A percentile compares a stretch with the other conserved stretches of the same genome.
Evolutionary conservation across 148 eudicot genomes (phyloP).

Genomic region (Amaranthus cruentus): DNA sequence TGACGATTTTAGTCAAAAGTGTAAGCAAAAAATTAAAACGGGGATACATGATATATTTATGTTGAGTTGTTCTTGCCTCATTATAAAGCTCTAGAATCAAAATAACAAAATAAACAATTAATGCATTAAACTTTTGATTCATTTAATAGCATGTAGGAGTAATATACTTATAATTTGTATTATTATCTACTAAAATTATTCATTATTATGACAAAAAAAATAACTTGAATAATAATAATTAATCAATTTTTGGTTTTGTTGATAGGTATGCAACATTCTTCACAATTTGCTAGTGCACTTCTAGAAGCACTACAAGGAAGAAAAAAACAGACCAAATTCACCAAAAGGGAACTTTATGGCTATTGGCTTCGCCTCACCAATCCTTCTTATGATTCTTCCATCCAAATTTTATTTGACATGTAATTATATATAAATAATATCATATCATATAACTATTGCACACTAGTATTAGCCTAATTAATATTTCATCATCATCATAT

Average conservation of each 20-base stretch:
- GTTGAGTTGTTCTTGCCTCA: too few relatives aligned
- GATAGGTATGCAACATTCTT: constrained; percentile 34
- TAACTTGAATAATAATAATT: background rate
- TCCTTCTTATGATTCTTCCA: constrained; percentile 24
- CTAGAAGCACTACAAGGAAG: constrained; percentile 28
- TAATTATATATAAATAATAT: constrained; percentile 10
- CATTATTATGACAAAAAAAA: too few relatives aligned
- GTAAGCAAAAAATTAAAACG: too few relatives aligned
- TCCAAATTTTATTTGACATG: constrained; percentile 33
- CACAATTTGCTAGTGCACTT: constrained; percentile 36
- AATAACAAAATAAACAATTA: too few relatives aligned
- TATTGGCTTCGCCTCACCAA: constrained; percentile 25
- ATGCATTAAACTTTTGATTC: too few relatives aligned
- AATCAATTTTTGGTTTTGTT: background rate
- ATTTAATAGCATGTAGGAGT: too few relatives aligned
- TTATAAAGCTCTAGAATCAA: too few relatives aligned
- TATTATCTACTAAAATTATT: too few relatives aligned
- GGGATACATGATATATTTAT: too few relatives aligned
- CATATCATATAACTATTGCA: background rate
- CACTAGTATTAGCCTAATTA: background rate
- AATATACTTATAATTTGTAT: too few relatives aligned
- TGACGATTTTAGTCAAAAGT: too few relatives aligned
- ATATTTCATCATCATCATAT: background rate
- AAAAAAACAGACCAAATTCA: constrained; percentile 15
- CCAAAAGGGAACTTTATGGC: constrained; percentile 28